Base-by-base conservation (phyloP, 768 basidiomycete genomes). In the Lactarius evosmus region DNA sequence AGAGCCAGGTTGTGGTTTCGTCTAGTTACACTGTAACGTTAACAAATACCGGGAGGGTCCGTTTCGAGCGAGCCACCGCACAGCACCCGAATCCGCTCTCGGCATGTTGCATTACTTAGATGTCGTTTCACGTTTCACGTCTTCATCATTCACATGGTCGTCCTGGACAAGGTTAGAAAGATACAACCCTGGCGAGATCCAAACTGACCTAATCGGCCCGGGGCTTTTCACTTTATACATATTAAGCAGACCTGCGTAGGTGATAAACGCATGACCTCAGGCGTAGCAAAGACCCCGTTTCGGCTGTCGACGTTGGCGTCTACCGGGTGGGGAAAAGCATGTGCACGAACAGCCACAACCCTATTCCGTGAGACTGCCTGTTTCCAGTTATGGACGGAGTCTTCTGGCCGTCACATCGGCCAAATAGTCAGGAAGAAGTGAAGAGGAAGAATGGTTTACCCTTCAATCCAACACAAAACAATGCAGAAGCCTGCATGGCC, bases 151-250 rank as follows among this genome's bases (percentile, higher is more conserved):
- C 51, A 52, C 29, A 32, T 52, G 51, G 51, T 29, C 29, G 16
- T 8, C 50, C 7, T 9, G 16, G 50, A 30, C 50, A 51, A 52
- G 29, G 30, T 30, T 29, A 52, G 51, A 52, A 52, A 29, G 51
- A 30, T 16, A 7, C 25, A 19, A 52, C 50, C 27, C 30, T 32
- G 51, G 17, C 19, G 51, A 52, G 16, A 29, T 52, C 49, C 17
- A 52, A 52, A 32, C 30, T 3, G 16, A 29, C 29, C 19, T 17
- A 17, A 29, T n/a, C 51, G 51, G 51, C 19, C 51, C 51, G 51
- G 51, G 29, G 30, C 51, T 9, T 52, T 29, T 52, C 16, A n/a
- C 27, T 52, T 52, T 52, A 52, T 52, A 52, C 51, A 52, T 52
- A 52, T 52, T 52, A 12, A 32, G 51, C 16, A 29, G 17, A 29